phyloP scores from a whole-genome alignment of 768 basidiomycete genomes.

The Lentinula guzmanii region DNA sequence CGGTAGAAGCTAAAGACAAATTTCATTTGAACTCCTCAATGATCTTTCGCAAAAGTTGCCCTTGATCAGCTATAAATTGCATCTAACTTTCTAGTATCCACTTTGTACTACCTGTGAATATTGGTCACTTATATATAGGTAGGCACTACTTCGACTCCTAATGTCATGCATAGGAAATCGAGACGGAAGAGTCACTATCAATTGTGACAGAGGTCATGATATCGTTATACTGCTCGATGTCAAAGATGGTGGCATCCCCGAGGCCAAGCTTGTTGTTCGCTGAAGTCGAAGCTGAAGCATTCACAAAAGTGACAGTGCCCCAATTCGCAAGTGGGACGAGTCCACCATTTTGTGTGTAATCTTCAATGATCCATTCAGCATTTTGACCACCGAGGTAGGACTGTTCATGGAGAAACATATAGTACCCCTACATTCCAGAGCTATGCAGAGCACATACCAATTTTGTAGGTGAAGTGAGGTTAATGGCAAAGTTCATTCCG shows the following conservation, averaged over 20 bases:
- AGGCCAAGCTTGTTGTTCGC: conserved; percentile 7
- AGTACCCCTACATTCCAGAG: conserved; percentile 4
- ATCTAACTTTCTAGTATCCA: too few relatives aligned
- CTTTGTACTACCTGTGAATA: too few relatives aligned
- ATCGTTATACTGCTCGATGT: not conserved
- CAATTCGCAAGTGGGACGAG: conserved; percentile 25
- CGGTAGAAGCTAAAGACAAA: too few relatives aligned
- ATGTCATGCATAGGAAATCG: not conserved
- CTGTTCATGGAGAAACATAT: conserved; percentile 9
- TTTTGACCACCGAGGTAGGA: conserved; percentile 21
- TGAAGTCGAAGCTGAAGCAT: conserved; percentile 14
- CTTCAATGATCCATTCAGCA: conserved; percentile 15
- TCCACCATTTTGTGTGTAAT: conserved; percentile 6
- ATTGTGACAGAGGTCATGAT: not conserved
- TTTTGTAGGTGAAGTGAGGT: not conserved
- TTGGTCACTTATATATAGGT: too few relatives aligned
- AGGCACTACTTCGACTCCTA: too few relatives aligned
- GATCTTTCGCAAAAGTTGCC: too few relatives aligned
- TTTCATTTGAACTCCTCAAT: too few relatives aligned
- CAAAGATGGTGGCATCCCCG: not conserved
- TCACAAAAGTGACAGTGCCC: conserved; percentile 23
- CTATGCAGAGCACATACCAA: not conserved
- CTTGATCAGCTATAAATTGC: too few relatives aligned
- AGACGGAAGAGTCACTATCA: not conserved
- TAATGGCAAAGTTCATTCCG: not conserved